Base-by-base conservation (phyloP, 192 early-diverging fungal species). In the Dimargaris cristalligena region DNA sequence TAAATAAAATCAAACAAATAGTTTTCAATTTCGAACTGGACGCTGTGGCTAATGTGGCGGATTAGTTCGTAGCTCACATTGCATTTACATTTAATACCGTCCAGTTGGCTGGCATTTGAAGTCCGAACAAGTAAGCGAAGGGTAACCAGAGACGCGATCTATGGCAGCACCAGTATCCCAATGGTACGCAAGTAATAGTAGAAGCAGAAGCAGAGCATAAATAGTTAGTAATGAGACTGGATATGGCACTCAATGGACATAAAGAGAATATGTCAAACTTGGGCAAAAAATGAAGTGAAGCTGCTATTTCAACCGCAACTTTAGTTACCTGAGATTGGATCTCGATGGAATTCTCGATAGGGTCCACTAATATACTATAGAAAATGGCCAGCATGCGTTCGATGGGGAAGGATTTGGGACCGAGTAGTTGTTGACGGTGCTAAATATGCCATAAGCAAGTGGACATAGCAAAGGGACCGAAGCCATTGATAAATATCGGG, bases 321-420 rank as follows among this genome's bases (percentile, higher is more conserved):
- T n/a, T n/a, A n/a, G 44, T 16, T 59, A 77, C 79, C 65, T 85
- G 82, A 0, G 68, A 66, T 35, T 85, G 78, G 20, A 90, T 79
- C 64, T 90, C 89, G 4, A 92, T 77, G 4, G 74, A 80, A 52
- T 80, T 77, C 22, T 91, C 87, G 4, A 83, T 67, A 4, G 77
- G 70, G 38, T 88, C 81, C 3, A 79, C 81, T 22, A 89, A 70
- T 23, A 91, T 85, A 62, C 82, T 87, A 67, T 94, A 91, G 69
- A 97, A 97, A 48, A 99, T 96, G 44, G 95, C 95, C 63, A 94
- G 66, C 88, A 99, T 85, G 26, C 95, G 80, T 62, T 99, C 93
- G n/a, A 99, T 73, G 0, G 86, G 86, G 74, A 99, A 99, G 6
- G 83, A 63, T 63, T 88, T 92, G 1, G 95, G 93, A 0, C 95